A percentile compares a stretch with the other conserved stretches of the same genome.
Conservation (phyloP, 2,329 filamentous ascomycete genomes). For the Ophiostoma triangulosporum region DNA sequence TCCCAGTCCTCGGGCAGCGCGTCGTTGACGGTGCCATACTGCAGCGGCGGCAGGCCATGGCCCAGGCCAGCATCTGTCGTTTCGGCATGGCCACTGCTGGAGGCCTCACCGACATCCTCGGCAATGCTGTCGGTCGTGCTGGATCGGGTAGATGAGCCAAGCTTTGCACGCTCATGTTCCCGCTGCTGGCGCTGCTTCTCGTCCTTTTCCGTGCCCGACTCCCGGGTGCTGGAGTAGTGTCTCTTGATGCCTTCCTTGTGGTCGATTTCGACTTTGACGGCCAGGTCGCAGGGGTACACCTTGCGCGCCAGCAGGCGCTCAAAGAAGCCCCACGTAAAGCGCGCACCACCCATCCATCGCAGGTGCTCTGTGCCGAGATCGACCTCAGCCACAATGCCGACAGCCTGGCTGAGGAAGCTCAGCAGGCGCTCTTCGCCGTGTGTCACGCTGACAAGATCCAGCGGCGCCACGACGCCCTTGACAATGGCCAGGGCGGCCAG, state of each 20-base stretch:
- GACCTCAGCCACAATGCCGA: constrained; percentile 80
- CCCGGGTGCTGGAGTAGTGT: constrained; percentile 38
- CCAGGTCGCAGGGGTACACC: constrained; percentile 78
- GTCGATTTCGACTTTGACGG: constrained; percentile 67
- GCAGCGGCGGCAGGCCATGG: constrained; percentile 54
- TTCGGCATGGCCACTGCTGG: background rate
- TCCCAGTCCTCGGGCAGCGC: constrained; percentile 67
- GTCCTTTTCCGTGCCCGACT: background rate
- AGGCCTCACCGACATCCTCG: background rate
- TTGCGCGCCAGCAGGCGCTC: constrained; percentile 61
- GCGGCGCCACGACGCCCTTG: constrained; percentile 70
- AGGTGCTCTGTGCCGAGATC: constrained; percentile 84
- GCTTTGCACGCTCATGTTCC: background rate
- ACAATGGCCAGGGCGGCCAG: constrained; percentile 70
- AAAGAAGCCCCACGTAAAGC: constrained; percentile 80
- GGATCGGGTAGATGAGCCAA: constrained; percentile 6
- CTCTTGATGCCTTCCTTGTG: constrained; percentile 62
- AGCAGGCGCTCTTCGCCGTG: constrained; percentile 62
- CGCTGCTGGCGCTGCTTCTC: background rate
- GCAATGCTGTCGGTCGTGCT: background rate
- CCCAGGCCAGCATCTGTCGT: constrained; percentile 8
- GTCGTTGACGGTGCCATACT: constrained; percentile 69
- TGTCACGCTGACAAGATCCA: constrained; percentile 81
- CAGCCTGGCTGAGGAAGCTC: constrained; percentile 80
- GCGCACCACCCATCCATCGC: constrained; percentile 78